Evolutionary conservation across 768 basidiomycete species (phyloP), one percentile per base, ranked within the genome.

Genomic region (Tricholoma saponaceum): DNA sequence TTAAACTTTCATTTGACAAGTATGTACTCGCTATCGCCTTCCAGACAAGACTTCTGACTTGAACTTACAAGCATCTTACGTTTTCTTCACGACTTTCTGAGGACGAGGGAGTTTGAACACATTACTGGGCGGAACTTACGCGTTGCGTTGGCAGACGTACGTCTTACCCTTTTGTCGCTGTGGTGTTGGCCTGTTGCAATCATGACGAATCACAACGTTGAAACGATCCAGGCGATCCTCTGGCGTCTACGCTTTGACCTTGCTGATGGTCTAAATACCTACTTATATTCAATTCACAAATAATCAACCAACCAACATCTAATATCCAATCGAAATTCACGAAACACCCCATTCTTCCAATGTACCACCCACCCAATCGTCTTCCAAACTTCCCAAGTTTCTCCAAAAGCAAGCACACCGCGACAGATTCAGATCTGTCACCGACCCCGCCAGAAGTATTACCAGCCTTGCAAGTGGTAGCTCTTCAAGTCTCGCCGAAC

Each of bases 341-440:
- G 80, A n/a, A 66, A 71, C 74, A 54, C 70, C 75, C 20, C 70
- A 75, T 23, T 70, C 80, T 25, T 70, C 80, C 53, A 68, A 77
- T 51, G 73, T 80, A 44, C 76, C 81, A 25, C 66, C 71, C 43
- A 66, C 73, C 25, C 65, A 65, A 43, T 76, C 76, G 65, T 60
- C 71, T 54, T 82, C 83, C 33, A 88, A 86, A 69, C 72, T 89
- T 4, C 77, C 85, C 66, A 87, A 81, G 67, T 87, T 89, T 64
- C 75, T 89, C 8, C 84, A 87, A 66, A 88, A 86, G 59, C 79
- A 82, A 64, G 67, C 70, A 30, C 69, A 64, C 51, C 79, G 86
- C 46, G 86, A 87, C 72, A 75, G 86, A 59, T 80, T 83, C 20
- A 83, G 77, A 72, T 83, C 85, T 22, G 70, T 79, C 22, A 72